A percentile compares a stretch with the other conserved stretches of the same genome.
Conservation (phyloP, 768 basidiomycete species). For the Naematelia encephala region DNA sequence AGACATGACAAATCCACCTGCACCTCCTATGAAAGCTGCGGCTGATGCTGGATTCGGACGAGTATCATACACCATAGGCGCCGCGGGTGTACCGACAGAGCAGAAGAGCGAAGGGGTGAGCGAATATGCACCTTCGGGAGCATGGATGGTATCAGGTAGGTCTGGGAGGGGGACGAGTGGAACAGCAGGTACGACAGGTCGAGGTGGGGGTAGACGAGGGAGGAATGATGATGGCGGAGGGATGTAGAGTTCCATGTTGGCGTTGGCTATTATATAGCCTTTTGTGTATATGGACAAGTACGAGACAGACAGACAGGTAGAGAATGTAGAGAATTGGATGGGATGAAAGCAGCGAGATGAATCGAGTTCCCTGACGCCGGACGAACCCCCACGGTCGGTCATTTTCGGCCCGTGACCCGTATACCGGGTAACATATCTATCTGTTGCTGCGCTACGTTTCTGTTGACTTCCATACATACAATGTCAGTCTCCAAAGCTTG, state of each 20-base stretch:
- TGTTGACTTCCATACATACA: no score
- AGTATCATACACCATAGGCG: constrained; percentile 21
- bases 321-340: not conserved
- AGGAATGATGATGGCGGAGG: constrained; percentile 36
- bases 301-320: not conserved
- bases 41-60: constrained; percentile 13
- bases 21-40: constrained; percentile 25
- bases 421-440: no score
- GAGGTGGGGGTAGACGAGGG: constrained; percentile 35
- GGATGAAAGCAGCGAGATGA: not conserved
- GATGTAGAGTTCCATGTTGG: constrained; percentile 43
- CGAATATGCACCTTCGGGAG: constrained; percentile 44
- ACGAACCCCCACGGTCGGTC: not conserved
- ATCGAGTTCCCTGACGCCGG: not conserved
- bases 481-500: no score
- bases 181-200: constrained; percentile 39
- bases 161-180: constrained; percentile 41
- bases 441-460: no score
- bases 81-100: constrained; percentile 27
- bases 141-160: constrained; percentile 36
- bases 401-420: not conserved
- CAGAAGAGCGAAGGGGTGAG: constrained; percentile 31
- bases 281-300: not conserved
- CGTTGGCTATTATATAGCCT: not conserved
- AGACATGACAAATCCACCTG: constrained; percentile 32